Conservation (phyloP, 768 basidiomycete species). For the Boletus subparvulus region DNA sequence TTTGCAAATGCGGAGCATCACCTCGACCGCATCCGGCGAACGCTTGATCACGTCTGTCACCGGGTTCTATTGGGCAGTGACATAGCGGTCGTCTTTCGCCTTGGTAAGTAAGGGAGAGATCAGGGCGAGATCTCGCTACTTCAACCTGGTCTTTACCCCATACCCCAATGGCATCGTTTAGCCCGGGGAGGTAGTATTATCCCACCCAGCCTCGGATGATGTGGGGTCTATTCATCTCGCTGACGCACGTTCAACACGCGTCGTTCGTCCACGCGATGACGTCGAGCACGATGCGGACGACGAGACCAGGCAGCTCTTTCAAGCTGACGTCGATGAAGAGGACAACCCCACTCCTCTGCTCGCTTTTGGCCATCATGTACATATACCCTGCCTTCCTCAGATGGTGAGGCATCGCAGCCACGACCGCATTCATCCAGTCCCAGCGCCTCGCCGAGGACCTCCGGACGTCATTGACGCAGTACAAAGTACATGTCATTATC, state of each 20-base stretch:
- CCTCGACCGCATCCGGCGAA: slow-evolving; percentile 64
- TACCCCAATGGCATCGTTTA: slow-evolving; percentile 29
- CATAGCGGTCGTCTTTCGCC: slow-evolving; percentile 91
- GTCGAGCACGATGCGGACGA: slow-evolving; percentile 10
- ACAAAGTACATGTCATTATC: too few relatives aligned
- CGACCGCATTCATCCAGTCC: slow-evolving; percentile 53
- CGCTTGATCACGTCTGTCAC: slow-evolving; percentile 73
- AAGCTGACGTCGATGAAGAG: slow-evolving; percentile 19
- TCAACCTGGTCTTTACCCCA: too few relatives aligned
- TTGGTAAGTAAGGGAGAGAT: slow-evolving; percentile 50
- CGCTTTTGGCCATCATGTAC: too few relatives aligned
- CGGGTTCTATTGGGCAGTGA: slow-evolving; percentile 91
- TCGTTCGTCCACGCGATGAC: slow-evolving; percentile 8
- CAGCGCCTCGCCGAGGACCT: slow-evolving; percentile 53
- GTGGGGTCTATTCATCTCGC: slow-evolving; percentile 38
- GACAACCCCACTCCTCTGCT: too few relatives aligned
- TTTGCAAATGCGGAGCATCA: slow-evolving; percentile 51
- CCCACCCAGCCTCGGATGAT: slow-evolving; percentile 47
- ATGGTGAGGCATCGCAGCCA: slow-evolving; percentile 45
- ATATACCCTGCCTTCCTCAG: too few relatives aligned
- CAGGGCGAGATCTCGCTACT: too few relatives aligned
- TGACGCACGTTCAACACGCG: slow-evolving; percentile 34
- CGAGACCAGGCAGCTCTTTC: slow-evolving; percentile 23
- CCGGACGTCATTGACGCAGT: slow-evolving; percentile 36
- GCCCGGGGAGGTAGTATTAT: slow-evolving; percentile 86